Conservation (phyloP, 176 grass and related monocot species). For the Aegilops umbellulata region DNA sequence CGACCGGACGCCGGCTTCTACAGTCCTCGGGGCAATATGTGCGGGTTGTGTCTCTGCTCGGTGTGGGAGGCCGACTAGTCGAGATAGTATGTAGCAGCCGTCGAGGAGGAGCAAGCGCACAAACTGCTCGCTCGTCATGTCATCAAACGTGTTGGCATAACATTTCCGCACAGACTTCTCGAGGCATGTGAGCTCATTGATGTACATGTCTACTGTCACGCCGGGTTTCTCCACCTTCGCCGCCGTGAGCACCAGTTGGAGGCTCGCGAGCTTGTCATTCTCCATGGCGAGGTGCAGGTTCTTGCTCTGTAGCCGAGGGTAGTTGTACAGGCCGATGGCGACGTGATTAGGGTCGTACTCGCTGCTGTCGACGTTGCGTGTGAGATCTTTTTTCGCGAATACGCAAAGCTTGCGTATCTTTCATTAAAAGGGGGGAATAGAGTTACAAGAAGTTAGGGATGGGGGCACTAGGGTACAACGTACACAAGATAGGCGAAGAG, state of each 20-base stretch:
- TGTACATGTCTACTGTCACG: neutral
- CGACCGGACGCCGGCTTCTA: neutral
- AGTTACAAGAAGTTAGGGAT: too few species aligned
- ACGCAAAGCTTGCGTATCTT: too few species aligned
- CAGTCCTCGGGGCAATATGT: too few species aligned
- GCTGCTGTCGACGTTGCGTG: neutral
- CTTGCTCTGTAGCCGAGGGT: neutral
- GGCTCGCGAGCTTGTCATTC: neutral
- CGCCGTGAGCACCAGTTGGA: neutral
- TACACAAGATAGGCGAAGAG: too few species aligned
- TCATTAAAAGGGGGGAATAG: too few species aligned
- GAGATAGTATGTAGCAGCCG: neutral
- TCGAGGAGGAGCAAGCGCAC: constrained; percentile 31
- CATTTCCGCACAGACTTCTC: neutral
- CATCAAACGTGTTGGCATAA: neutral
- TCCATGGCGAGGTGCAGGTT: neutral
- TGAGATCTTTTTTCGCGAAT: neutral
- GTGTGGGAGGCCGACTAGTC: neutral
- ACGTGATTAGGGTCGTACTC: neutral
- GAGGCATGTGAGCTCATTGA: neutral
- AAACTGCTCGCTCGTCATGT: neutral
- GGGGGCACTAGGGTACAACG: too few species aligned
- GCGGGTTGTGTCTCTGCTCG: too few species aligned
- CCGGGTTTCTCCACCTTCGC: neutral
- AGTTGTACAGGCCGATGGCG: constrained; percentile 26